These are phyloP conservation scores for Phytophthora capsici DNA, from an alignment of 352 stramenopile genomes.

Conservation along the genomic window DNA sequence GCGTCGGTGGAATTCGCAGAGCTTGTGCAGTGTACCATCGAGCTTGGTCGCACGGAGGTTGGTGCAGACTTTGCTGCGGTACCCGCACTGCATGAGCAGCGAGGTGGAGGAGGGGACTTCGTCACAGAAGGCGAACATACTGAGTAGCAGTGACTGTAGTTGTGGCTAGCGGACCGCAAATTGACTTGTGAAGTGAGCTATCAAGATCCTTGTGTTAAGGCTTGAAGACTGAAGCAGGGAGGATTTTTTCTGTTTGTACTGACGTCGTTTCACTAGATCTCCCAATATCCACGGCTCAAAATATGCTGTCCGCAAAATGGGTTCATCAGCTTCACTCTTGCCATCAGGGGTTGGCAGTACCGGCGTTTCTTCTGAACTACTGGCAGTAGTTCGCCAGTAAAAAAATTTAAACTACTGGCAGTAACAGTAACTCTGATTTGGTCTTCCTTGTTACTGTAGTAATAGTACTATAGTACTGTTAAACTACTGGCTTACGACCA, in stretches of 20 bases:
- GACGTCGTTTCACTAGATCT: not conserved
- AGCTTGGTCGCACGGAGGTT: conserved; percentile 53
- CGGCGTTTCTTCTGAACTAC: too few relatives aligned
- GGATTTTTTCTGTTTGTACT: conserved; percentile 12
- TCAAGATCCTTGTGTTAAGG: too few relatives aligned
- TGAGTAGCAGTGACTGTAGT: conserved; percentile 4
- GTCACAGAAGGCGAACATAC: conserved; percentile 27
- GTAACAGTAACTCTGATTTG: too few relatives aligned
- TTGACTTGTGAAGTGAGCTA: conserved; percentile 16
- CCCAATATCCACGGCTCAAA: too few relatives aligned
- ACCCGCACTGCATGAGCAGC: conserved; percentile 41
- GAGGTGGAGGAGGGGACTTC: conserved; percentile 20
- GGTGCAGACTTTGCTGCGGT: conserved; percentile 65
- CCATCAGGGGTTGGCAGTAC: too few relatives aligned
- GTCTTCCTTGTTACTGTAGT: too few relatives aligned
- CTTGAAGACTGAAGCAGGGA: too few relatives aligned
- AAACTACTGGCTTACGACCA: too few relatives aligned
- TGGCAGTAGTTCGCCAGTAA: too few relatives aligned
- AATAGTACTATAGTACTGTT: too few relatives aligned
- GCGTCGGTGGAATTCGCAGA: conserved; percentile 63
- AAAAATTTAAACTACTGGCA: too few relatives aligned
- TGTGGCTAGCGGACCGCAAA: conserved; percentile 25
- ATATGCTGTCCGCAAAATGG: not conserved
- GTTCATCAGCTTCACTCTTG: not conserved
- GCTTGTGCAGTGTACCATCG: conserved; percentile 57